phyloP scores from a whole-genome alignment of 768 basidiomycete species.

The Chalciporus sphaerocephalus region DNA sequence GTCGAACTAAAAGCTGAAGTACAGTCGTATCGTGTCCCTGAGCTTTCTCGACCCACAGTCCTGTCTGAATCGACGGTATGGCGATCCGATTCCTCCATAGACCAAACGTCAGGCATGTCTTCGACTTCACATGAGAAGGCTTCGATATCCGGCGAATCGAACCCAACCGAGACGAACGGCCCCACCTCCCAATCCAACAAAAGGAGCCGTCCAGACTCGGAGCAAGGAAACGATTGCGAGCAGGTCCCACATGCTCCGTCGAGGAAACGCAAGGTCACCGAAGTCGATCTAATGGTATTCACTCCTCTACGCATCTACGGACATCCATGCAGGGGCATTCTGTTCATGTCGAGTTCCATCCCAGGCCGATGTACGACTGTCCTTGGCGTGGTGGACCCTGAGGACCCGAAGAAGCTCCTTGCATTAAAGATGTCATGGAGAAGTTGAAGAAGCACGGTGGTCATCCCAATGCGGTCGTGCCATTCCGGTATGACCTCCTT shows the following conservation, averaged over 20 bases:
- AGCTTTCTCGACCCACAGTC: no score
- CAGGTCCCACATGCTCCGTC: not conserved
- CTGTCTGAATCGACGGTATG: no score
- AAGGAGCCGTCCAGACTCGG: no score
- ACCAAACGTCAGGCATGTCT: no score
- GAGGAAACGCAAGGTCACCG: not conserved
- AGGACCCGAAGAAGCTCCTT: not conserved
- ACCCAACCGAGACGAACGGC: no score
- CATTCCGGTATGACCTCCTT: not conserved
- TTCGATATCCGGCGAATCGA: no score
- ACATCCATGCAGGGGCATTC: not conserved
- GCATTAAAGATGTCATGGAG: constrained; percentile 5
- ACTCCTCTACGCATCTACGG: constrained; percentile 4
- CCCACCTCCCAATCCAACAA: no score
- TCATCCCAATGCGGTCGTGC: constrained; percentile 3
- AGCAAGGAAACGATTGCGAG: no score
- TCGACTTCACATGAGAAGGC: no score
- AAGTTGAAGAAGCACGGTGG: not conserved
- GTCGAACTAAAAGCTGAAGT: not conserved
- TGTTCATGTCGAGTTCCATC: constrained; percentile 10
- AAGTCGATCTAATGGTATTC: not conserved
- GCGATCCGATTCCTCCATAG: no score
- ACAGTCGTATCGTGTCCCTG: no score
- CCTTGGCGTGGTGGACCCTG: not conserved
- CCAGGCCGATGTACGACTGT: constrained; percentile 11